Base-by-base conservation (phyloP, 2,329 filamentous ascomycete genomes). In the Aspergillus brasiliensis region DNA sequence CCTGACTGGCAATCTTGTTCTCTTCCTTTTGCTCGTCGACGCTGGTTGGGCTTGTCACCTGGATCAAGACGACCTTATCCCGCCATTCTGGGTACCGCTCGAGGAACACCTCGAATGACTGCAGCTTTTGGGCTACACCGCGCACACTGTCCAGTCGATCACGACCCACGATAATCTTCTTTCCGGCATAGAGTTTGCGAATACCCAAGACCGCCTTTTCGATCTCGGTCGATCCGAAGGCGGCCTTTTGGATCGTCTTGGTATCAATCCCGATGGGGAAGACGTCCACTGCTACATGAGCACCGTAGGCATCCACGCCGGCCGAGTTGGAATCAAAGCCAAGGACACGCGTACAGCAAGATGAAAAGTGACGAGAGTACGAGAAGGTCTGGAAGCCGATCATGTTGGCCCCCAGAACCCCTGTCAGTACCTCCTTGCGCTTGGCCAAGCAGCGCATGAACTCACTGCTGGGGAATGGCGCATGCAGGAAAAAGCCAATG, bases 251-350 rank as follows among this genome's bases (percentile, higher is more conserved):
- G 15, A 95, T 91, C 62, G 89, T 88, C 62, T 85, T 84, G n/a
- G 90, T 91, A 74, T 97, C 92, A 67, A 98, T 96, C 37, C 94
- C 95, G 63, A 97, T 97, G 15, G 94, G 93, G 74, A 97, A 96
- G 15, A 96, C 92, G 58, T 94, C 93, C 19, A 97, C 91, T 54
- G 93, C 91, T 23, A 97, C 92, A 67, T 94, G 91, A 8, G 90
- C 86, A 7, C 93, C 94, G 71, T 94, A 96, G 3, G 91, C 91
- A 73, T 97, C 91, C 5, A 97, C 91, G 5, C 93, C 92, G 3
- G 89, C 87, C 1, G 87, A 87, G 60, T 93, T 92, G 0, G 92
- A 96, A 48, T 92, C 90, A 71, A 96, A 96, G n/a, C 91, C 91
- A 7, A 97, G 83, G 51, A 97, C 90, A 25, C 93, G 87, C 1